Evolutionary conservation across 176 grass and related monocot genomes (phyloP).

Genomic region (Hordeum marinum): DNA sequence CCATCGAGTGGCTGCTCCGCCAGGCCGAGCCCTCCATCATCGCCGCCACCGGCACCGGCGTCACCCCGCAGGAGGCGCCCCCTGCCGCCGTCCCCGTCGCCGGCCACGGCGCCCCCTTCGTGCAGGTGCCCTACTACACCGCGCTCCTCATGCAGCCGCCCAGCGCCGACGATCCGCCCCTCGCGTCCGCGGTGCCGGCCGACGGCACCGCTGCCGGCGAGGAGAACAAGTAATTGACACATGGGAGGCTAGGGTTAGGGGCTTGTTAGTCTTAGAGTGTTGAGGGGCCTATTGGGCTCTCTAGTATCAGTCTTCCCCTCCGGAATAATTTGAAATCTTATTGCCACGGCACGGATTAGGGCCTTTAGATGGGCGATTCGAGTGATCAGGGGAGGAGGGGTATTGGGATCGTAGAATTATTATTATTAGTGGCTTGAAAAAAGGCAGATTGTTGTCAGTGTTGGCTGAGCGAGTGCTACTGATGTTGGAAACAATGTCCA

Average conservation of each 20-base stretch:
- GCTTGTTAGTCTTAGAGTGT: constrained; percentile 14
- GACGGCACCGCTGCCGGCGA: background rate
- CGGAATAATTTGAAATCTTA: constrained; percentile 1
- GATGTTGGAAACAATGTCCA: constrained; percentile 4
- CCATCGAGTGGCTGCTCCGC: constrained; percentile 90
- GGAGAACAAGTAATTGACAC: constrained; percentile 13
- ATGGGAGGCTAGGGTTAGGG: constrained; percentile 14
- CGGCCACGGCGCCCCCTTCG: background rate
- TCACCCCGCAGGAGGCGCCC: constrained; percentile 53
- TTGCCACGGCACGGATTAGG: background rate
- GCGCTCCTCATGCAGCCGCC: constrained; percentile 47
- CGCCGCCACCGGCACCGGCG: constrained; percentile 69
- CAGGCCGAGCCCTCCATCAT: constrained; percentile 88
- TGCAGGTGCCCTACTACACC: constrained; percentile 40
- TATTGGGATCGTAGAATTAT: background rate
- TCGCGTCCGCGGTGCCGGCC: background rate
- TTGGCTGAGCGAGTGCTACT: background rate
- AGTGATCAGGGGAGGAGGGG: background rate
- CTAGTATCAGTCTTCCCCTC: background rate
- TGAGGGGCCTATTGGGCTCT: background rate
- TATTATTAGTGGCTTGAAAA: background rate
- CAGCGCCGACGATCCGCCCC: background rate
- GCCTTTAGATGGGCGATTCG: background rate
- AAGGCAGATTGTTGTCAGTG: background rate
- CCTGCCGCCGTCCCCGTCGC: constrained; percentile 23